Conservation (phyloP, 257 asterid genomes). For the Plantago ovata region DNA sequence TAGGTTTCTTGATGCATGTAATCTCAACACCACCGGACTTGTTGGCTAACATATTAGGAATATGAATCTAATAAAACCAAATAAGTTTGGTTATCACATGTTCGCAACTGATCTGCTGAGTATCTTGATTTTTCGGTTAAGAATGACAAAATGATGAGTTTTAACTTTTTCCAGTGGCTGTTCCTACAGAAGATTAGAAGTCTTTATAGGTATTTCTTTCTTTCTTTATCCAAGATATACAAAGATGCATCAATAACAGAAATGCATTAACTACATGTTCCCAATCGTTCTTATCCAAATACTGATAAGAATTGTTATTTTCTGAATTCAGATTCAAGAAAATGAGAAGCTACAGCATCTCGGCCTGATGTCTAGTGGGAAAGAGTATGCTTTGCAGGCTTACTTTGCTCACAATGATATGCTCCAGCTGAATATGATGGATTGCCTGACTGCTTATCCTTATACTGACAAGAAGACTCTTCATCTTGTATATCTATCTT, state of each 20-base stretch:
- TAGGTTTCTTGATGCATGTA: too few relatives aligned
- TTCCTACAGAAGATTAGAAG: neutral
- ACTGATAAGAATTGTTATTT: neutral
- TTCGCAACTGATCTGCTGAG: too few relatives aligned
- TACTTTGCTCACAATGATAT: constrained; percentile 52
- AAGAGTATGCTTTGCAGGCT: constrained; percentile 65
- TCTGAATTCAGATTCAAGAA: constrained; percentile 56
- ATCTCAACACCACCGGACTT: neutral
- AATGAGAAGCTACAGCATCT: constrained; percentile 73
- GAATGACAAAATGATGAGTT: too few relatives aligned
- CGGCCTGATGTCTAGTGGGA: constrained; percentile 72
- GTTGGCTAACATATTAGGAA: too few relatives aligned
- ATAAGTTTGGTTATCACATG: too few relatives aligned
- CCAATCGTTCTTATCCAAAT: neutral
- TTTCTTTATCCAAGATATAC: too few relatives aligned
- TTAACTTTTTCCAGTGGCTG: too few relatives aligned
- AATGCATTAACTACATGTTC: neutral
- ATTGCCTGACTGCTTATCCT: constrained; percentile 39
- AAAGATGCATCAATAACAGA: neutral
- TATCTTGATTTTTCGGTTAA: too few relatives aligned
- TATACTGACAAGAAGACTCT: constrained; percentile 53
- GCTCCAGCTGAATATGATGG: constrained; percentile 79
- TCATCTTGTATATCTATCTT: constrained; percentile 44
- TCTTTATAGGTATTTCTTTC: neutral
- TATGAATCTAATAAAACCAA: too few relatives aligned